Conservation (phyloP, 192 early-diverging fungal genomes). For the Backusella psychrophila region DNA sequence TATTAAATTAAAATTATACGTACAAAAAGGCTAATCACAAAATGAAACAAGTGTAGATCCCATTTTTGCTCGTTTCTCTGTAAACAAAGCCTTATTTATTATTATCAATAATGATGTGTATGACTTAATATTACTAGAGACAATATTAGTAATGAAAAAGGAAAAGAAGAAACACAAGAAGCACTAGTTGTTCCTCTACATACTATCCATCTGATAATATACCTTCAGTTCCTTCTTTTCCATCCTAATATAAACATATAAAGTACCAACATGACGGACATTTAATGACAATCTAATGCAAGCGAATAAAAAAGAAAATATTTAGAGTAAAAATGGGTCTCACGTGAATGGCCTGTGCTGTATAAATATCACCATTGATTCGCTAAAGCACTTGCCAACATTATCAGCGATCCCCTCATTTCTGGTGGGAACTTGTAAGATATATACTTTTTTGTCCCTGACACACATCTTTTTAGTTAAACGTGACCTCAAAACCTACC, state of each 20-base stretch:
- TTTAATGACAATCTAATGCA: neutral
- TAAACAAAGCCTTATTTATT: neutral
- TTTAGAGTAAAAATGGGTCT: neutral
- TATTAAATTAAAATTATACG: neutral
- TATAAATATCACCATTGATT: neutral
- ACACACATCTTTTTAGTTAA: slow-evolving; percentile 2
- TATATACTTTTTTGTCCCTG: neutral
- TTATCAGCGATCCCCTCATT: neutral
- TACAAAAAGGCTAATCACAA: neutral
- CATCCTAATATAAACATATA: neutral
- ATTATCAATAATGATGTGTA: neutral
- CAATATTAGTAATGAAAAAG: neutral
- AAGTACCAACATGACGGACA: neutral
- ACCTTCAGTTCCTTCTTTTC: neutral
- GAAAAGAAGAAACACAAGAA: slow-evolving; percentile 1
- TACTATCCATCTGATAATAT: neutral
- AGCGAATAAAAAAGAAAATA: neutral
- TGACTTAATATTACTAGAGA: neutral
- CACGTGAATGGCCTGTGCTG: slow-evolving; percentile 8
- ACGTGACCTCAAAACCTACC: slow-evolving; percentile 13
- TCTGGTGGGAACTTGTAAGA: neutral
- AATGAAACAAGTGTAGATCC: too few species aligned
- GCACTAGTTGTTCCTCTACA: neutral
- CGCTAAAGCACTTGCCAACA: neutral
- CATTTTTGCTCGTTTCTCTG: neutral